Evolutionary conservation across 2,329 filamentous ascomycete genomes (phyloP).

Genomic region (Cercospora zeae-maydis): DNA sequence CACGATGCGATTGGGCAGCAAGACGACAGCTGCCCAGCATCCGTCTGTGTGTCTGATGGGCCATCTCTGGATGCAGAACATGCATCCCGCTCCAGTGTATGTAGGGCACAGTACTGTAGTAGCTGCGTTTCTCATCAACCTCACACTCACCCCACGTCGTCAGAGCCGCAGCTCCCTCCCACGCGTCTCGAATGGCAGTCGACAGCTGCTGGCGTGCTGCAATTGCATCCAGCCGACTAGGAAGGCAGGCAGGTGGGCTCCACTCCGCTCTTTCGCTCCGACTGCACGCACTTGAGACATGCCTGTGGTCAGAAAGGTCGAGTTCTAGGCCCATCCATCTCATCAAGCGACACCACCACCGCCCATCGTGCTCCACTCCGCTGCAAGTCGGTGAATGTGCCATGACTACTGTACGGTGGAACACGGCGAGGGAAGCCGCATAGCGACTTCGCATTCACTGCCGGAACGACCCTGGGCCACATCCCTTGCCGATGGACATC

Average conservation of each 20-base stretch:
- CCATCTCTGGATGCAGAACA: neutral
- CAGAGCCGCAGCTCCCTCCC: neutral
- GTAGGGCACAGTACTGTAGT: too few relatives aligned
- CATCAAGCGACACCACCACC: neutral
- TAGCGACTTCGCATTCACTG: neutral
- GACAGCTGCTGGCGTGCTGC: neutral
- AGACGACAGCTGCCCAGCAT: neutral
- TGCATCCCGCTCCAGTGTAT: too few relatives aligned
- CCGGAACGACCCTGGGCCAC: slow-evolving; percentile 8
- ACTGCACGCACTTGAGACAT: neutral
- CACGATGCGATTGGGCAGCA: neutral
- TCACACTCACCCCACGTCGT: neutral
- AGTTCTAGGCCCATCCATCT: neutral
- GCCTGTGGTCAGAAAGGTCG: neutral
- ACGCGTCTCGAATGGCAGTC: neutral
- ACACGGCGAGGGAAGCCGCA: slow-evolving; percentile 7
- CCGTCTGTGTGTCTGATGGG: too few relatives aligned
- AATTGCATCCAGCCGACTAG: neutral
- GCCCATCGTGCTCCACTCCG: neutral
- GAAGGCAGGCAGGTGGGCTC: neutral
- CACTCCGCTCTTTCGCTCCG: neutral
- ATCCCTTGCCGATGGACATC: slow-evolving; percentile 42
- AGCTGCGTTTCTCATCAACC: neutral
- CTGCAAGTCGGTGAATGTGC: neutral
- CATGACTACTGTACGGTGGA: slow-evolving; percentile 1